Evolutionary conservation across 1,284 basidiomycete species (phyloP), one percentile per base, ranked within the genome.

Genomic region (Violaceomyces palustris): DNA sequence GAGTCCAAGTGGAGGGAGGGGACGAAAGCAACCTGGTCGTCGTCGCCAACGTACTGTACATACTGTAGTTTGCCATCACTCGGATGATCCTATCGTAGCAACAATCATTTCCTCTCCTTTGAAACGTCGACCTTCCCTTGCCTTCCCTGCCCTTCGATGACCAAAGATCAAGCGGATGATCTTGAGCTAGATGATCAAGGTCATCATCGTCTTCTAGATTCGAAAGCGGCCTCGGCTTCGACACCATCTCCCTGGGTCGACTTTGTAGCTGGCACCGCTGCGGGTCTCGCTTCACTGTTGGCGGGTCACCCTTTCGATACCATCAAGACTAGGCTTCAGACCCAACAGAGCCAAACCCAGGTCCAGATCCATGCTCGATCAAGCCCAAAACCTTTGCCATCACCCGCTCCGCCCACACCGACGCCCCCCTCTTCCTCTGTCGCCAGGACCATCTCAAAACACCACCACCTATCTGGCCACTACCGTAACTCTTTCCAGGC

Each of bases 241-340:
- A 18, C 37, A 3, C 59, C 61, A 1, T 66, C 61, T n/a, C 42
- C 64, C 2, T n/a, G 62, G 28, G 65, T 69, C 42, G 66, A 70
- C 33, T 70, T 70, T 19, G 22, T 69, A 22, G 66, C 66, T n/a
- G 66, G 67, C 25, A 70, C 67, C 21, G 60, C 49, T 4, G 67
- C 48, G 22, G 63, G 65, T 24, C 50, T 67, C 24, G 66, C 60
- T 23, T 61, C 56, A 6, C 45, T 67, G 1, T 34, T 65, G 0
- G 64, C 61, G 2, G 66, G 66, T 0, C 66, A 68, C 45, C 66
- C 66, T 21, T 69, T 69, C 30, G 67, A 70, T 33, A 70, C 67
- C 3, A 48, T 70, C 47, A 70, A 70, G 54, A 70, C 66, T 10
- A 50, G 67, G 9, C 45, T 70, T 3, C 67, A 70, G 33, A 43